Percentiles rank a stretch among this genome's conserved stretches.
phyloP scores from a whole-genome alignment of 1,284 basidiomycete species.

The Microbotryum lychnidis-dioicae region DNA sequence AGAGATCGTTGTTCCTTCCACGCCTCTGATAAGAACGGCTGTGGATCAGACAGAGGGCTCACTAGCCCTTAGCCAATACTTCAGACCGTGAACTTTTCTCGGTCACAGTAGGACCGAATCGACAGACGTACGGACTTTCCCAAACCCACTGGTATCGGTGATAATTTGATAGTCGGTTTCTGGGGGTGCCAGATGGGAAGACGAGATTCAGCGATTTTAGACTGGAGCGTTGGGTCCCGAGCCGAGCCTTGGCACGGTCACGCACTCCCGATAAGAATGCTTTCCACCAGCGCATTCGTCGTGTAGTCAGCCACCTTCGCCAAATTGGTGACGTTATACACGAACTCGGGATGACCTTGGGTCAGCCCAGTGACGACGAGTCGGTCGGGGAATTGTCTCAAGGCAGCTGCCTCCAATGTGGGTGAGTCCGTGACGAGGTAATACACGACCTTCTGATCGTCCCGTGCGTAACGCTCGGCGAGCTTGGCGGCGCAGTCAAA shows the following conservation, averaged over 20 bases:
- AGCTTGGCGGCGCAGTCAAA: slow-evolving; percentile 24
- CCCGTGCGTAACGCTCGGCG: slow-evolving; percentile 3
- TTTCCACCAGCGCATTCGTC: slow-evolving; percentile 17
- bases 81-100: no score
- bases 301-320: slow-evolving; percentile 11
- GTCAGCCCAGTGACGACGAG: slow-evolving; percentile 16
- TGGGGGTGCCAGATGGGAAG: no score
- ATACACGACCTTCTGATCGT: slow-evolving; percentile 16
- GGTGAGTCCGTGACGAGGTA: slow-evolving; percentile 21
- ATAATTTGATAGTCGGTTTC: slow-evolving; percentile 7
- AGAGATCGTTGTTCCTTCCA: no score
- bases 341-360: slow-evolving; percentile 6
- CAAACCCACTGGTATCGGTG: neutral
- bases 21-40: no score
- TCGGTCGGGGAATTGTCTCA: slow-evolving; percentile 6
- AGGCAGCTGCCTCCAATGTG: slow-evolving; percentile 15
- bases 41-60: no score
- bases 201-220: no score
- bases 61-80: no score
- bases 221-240: no score
- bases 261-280: slow-evolving; percentile 9
- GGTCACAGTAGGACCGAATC: no score
- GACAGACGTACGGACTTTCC: neutral
- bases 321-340: no score
- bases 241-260: no score